Conservation (phyloP, 345 rosid species). For the Bruguiera parviflora region DNA sequence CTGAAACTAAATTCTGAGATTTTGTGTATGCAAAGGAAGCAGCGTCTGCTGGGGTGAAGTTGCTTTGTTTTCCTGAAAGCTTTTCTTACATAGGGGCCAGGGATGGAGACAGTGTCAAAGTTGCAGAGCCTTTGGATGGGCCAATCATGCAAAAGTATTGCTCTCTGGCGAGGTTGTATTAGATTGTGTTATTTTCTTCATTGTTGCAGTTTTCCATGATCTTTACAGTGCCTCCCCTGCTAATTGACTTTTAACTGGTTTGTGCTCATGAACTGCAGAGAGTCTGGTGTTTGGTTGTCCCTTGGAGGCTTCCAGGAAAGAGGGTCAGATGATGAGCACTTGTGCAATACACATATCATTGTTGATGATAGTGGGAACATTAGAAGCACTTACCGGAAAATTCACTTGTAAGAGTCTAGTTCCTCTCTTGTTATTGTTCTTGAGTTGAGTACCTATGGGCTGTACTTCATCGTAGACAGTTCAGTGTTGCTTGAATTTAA, state of each 20-base stretch:
- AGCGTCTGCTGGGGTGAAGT: constrained; percentile 68
- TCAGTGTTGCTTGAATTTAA: background rate
- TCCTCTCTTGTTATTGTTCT: background rate
- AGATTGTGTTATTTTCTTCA: background rate
- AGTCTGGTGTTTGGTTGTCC: constrained; percentile 77
- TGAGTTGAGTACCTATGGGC: background rate
- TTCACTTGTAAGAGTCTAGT: constrained; percentile 58
- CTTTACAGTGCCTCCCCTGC: background rate
- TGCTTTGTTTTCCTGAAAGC: constrained; percentile 87
- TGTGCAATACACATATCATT: constrained; percentile 81
- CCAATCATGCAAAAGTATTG: constrained; percentile 74
- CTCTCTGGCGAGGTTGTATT: constrained; percentile 75
- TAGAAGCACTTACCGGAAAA: constrained; percentile 61
- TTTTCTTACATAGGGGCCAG: constrained; percentile 65
- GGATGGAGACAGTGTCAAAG: constrained; percentile 64
- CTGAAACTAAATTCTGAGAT: background rate
- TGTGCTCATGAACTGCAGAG: constrained; percentile 40
- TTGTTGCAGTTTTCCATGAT: background rate
- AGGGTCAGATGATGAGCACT: constrained; percentile 61
- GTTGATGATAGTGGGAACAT: constrained; percentile 72
- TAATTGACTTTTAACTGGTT: background rate
- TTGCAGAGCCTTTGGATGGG: constrained; percentile 80
- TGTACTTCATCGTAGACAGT: background rate
- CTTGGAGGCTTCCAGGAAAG: constrained; percentile 93
- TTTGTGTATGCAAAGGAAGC: constrained; percentile 60